Base-by-base conservation (phyloP, 2,329 filamentous ascomycete genomes). In the Pseudohalonectria lignicola region DNA sequence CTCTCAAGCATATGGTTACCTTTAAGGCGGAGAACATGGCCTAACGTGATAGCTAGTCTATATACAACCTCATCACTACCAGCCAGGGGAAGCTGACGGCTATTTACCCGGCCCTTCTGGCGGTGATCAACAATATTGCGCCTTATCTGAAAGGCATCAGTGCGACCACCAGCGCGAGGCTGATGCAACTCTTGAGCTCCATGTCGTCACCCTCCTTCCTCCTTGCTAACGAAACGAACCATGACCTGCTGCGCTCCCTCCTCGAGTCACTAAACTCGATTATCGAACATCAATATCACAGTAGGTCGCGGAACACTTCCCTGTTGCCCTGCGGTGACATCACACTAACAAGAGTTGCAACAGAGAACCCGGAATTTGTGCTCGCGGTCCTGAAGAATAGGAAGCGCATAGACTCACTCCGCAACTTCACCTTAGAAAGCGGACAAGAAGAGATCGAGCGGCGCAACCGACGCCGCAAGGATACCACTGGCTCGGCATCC, bases 191-290 rank as follows among this genome's bases (percentile, higher is more conserved):
- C 1, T 94, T 93, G 55, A 76, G 79, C 4, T 92, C 85, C 25
- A 94, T 96, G 84, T 93, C 90, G 8, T 85, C 87, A 0, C 90
- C 92, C 0, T 86, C 84, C 23, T 98, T 96, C 55, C 64, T 98
- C 9, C 67, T 96, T 15, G 86, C 86, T 7, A 96, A 94, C 49
- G 92, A 98, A 41, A 83, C 76, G 28, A 98, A 98, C 47, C 85
- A 96, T 53, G 65, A 68, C 23, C 72, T 96, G 4, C 67, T 98
- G 6, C 74, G 78, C 35, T 88, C 87, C 0, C 62, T 96, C 19
- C 67, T 98, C 9, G 86, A 95, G 53, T 88, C 86, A 0, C 79
- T 96, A 52, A 94, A 92, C 54, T 77, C 86, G 2, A 82, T 94
- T 31, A 67, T 96, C 28, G 92, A 96, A 59, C 85, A 95, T 55